phyloP scores from a whole-genome alignment of 2,329 filamentous ascomycete genomes.

The Aureobasidium zeae region DNA sequence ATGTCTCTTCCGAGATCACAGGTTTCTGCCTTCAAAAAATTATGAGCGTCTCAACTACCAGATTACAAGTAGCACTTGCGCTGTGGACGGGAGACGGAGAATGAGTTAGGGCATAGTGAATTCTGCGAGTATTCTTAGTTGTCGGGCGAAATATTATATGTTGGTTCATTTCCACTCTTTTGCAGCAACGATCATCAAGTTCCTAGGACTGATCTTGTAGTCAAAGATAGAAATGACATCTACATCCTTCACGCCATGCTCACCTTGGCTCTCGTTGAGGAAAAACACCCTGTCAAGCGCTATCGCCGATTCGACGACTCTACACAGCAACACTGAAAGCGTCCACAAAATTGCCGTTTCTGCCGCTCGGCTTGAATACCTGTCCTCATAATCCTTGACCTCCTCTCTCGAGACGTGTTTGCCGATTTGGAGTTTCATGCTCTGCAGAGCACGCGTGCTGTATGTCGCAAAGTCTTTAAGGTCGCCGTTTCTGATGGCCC shows the following conservation, averaged over 20 bases:
- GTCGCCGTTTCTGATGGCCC: slow-evolving; percentile 17
- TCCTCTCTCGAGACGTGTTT: slow-evolving; percentile 14
- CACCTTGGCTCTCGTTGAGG: slow-evolving; percentile 11
- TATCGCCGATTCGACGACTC: slow-evolving; percentile 17
- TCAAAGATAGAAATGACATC: slow-evolving; percentile 12
- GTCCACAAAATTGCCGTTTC: slow-evolving; percentile 18
- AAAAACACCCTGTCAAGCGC: slow-evolving; percentile 16
- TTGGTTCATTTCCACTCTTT: no score
- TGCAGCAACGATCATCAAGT: slow-evolving; percentile 17
- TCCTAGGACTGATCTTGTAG: slow-evolving; percentile 16
- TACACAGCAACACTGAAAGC: slow-evolving; percentile 17
- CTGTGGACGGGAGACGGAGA: no score
- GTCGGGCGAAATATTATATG: no score
- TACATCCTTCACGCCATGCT: slow-evolving; percentile 5
- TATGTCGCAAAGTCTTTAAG: slow-evolving; percentile 12
- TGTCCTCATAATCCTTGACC: slow-evolving; percentile 15
- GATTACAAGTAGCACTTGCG: no score
- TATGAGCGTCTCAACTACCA: no score
- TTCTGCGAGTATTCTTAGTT: no score
- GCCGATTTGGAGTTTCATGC: slow-evolving; percentile 9
- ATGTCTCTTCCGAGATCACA: no score
- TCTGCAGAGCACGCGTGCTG: slow-evolving; percentile 10
- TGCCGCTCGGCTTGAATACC: slow-evolving; percentile 1
- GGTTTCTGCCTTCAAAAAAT: no score
- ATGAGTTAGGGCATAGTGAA: no score